Percentiles rank a stretch among this genome's conserved stretches.
Evolutionary conservation across 2,329 filamentous ascomycete species (phyloP).

Genomic region (Phialemoniopsis sp.): DNA sequence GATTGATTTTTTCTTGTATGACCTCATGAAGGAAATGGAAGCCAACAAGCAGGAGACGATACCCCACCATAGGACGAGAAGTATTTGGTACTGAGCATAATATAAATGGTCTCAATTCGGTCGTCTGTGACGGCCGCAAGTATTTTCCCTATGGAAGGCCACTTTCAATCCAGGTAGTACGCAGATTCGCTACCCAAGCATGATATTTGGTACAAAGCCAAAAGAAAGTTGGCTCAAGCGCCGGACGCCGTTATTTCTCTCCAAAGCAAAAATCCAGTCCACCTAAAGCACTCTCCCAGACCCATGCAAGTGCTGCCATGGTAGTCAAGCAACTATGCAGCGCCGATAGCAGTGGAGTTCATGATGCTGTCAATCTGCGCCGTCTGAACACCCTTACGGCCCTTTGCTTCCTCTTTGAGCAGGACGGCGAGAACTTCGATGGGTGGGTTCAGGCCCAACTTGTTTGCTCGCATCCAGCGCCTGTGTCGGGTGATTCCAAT

Average conservation of each 20-base stretch:
- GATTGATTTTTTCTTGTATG: constrained; percentile 97
- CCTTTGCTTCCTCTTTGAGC: constrained; percentile 62
- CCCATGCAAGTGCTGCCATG: no score
- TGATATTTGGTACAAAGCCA: neutral
- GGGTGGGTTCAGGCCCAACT: constrained; percentile 79
- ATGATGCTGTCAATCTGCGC: constrained; percentile 72
- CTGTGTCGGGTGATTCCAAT: constrained; percentile 77
- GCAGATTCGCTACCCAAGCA: neutral
- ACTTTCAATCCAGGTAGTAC: neutral
- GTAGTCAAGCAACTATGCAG: constrained; percentile 15
- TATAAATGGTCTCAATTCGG: no score
- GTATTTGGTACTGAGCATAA: constrained; percentile 78
- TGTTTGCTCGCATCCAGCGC: constrained; percentile 84
- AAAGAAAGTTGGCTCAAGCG: neutral
- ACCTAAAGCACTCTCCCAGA: no score
- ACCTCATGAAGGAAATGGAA: constrained; percentile 86
- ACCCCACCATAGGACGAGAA: constrained; percentile 85
- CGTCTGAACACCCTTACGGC: constrained; percentile 48
- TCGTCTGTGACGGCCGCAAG: no score
- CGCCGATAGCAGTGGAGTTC: constrained; percentile 40
- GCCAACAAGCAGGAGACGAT: constrained; percentile 53
- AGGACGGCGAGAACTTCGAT: constrained; percentile 87
- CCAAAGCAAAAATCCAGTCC: constrained; percentile 3
- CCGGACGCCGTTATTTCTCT: constrained; percentile 1
- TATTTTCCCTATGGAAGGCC: neutral